A percentile compares a stretch with the other conserved stretches of the same genome.
phyloP scores from a whole-genome alignment of 129 eudicot species.

The Escallonia herrerae region DNA sequence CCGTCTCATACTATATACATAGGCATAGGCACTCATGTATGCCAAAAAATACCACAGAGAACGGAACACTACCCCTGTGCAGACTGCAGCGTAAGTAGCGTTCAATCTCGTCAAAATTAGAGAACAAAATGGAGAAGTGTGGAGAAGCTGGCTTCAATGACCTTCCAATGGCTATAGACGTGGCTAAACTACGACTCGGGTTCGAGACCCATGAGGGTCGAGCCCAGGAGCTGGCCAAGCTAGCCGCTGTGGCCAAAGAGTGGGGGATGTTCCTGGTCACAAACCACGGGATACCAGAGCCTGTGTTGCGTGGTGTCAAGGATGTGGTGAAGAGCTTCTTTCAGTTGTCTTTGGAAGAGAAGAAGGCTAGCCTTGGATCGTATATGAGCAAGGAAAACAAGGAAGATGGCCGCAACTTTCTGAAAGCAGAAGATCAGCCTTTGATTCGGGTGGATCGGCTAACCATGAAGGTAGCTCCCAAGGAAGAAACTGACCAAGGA shows the following conservation, averaged over 20 bases:
- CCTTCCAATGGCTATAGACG: not conserved
- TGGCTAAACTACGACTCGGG: constrained; percentile 8
- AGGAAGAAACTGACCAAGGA: constrained; percentile 14
- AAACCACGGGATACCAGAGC: constrained; percentile 36
- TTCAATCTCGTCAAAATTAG: too few species aligned
- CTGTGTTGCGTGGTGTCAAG: constrained; percentile 29
- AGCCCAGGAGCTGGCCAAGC: constrained; percentile 21
- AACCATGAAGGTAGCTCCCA: constrained; percentile 46
- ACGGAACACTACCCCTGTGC: too few species aligned
- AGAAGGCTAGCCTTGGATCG: constrained; percentile 37
- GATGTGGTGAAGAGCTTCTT: constrained; percentile 42
- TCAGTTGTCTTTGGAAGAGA: constrained; percentile 33
- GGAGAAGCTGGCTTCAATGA: too few species aligned
- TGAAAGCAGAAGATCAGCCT: constrained; percentile 34
- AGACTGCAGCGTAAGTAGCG: too few species aligned
- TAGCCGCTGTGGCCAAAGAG: constrained; percentile 32
- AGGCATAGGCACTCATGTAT: too few species aligned
- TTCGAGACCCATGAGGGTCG: constrained; percentile 1
- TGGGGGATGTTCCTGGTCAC: constrained; percentile 45
- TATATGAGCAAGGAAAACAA: constrained; percentile 36
- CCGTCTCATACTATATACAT: too few species aligned
- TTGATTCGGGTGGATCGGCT: constrained; percentile 57
- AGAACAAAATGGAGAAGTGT: too few species aligned
- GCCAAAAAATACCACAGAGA: too few species aligned
- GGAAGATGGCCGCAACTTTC: constrained; percentile 49